A percentile compares a stretch with the other conserved stretches of the same genome.
These are phyloP conservation scores for Pinus taeda DNA, from an alignment of 75 land plant species.

Conservation along the genomic window DNA sequence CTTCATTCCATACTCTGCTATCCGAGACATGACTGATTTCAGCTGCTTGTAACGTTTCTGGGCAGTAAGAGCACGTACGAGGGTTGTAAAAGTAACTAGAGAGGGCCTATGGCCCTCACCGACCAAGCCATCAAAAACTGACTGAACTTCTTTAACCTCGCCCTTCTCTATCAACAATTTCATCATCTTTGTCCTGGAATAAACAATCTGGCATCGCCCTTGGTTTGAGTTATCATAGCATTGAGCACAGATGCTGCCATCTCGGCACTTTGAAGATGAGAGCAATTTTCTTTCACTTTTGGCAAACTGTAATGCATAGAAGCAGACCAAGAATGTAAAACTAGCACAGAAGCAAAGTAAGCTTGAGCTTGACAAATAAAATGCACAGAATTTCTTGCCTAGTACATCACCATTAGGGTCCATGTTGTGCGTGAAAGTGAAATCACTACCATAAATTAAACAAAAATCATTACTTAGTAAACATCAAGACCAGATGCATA, in stretches of 20 bases:
- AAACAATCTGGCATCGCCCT: constrained; percentile 38
- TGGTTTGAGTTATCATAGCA: constrained; percentile 1
- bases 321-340: not conserved
- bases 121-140: constrained; percentile 32
- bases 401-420: not conserved
- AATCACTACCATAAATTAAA: not conserved
- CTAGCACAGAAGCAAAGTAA: not conserved
- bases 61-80: constrained; percentile 38
- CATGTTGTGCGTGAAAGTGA: not conserved
- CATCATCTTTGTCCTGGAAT: constrained; percentile 58
- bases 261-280: constrained; percentile 1
- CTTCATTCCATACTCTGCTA: constrained; percentile 46
- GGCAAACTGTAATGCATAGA: not conserved
- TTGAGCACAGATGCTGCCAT: not conserved
- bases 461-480: not conserved
- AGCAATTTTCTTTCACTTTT: not conserved
- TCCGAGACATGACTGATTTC: constrained; percentile 35
- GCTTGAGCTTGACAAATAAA: not conserved
- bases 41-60: constrained; percentile 42
- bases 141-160: constrained; percentile 39
- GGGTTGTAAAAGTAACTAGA: constrained; percentile 58
- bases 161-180: constrained; percentile 39
- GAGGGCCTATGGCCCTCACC: constrained; percentile 69
- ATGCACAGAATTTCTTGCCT: not conserved
- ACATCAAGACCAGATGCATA: not conserved